Evolutionary conservation across 164 flowering plant genomes (phyloP).

Genomic region (Aristolochia fimbriata): DNA sequence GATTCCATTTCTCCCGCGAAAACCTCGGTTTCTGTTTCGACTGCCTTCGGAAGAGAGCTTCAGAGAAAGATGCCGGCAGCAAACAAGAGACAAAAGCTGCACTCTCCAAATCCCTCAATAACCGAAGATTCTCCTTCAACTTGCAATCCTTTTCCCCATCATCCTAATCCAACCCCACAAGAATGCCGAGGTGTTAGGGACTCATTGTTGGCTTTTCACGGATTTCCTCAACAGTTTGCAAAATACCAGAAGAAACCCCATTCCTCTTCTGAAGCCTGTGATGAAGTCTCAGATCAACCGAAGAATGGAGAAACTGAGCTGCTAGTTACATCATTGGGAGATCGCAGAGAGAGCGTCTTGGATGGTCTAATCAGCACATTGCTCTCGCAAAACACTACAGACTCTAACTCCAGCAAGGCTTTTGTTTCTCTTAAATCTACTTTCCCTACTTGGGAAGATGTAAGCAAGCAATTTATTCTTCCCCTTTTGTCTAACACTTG

Average conservation of each 20-base stretch:
- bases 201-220: conserved; percentile 54
- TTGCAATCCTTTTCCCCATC: conserved; percentile 33
- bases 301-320: background rate
- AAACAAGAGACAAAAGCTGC: background rate
- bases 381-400: conserved; percentile 86
- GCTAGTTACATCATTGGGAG: background rate
- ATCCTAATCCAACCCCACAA: conserved; percentile 52
- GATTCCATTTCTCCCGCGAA: too few species aligned
- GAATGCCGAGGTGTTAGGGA: conserved; percentile 65
- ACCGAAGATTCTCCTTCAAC: background rate
- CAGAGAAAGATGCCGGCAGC: background rate
- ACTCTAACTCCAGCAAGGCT: conserved; percentile 60
- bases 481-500: background rate
- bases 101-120: background rate
- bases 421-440: conserved; percentile 67
- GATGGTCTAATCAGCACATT: conserved; percentile 70
- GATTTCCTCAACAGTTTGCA: conserved; percentile 71
- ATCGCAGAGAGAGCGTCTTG: conserved; percentile 48
- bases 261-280: background rate
- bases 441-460: conserved; percentile 79
- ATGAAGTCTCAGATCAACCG: too few species aligned
- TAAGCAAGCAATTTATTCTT: conserved; percentile 13
- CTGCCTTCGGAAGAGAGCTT: background rate
- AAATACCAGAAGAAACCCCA: conserved; percentile 30
- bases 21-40: background rate